These are phyloP conservation scores for Synchytrium microbalum DNA, from an alignment of 371 early-diverging fungal species.

Conservation along the genomic window DNA sequence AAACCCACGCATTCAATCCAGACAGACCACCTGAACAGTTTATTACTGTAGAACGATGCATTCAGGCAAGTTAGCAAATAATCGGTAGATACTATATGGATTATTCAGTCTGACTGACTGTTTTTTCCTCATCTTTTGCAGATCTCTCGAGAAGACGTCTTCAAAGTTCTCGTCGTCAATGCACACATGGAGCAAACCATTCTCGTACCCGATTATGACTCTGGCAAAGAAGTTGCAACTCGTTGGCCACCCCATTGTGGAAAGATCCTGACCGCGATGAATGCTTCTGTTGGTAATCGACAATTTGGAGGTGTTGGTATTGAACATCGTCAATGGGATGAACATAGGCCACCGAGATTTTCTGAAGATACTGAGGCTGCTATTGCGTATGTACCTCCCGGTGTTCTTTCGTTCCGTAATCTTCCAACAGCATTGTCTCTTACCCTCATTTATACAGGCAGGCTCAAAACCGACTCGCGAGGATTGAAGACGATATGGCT, in stretches of 20 bases:
- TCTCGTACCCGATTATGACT: background rate
- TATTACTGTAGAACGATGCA: no score
- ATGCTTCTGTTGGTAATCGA: slow-evolving; percentile 4
- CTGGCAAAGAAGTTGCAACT: background rate
- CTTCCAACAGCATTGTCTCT: no score
- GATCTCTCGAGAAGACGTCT: background rate
- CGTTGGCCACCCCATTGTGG: background rate
- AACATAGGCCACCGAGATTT: slow-evolving; percentile 40
- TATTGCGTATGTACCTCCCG: slow-evolving; percentile 34
- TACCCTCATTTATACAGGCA: no score
- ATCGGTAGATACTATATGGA: no score
- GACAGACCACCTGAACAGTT: no score
- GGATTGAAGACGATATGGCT: background rate
- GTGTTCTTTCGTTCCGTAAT: no score
- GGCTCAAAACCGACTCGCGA: background rate
- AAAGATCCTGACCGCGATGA: slow-evolving; percentile 1
- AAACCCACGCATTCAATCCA: no score
- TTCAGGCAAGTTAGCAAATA: no score
- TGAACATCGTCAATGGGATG: background rate
- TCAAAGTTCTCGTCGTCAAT: background rate
- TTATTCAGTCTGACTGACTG: no score
- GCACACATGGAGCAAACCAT: background rate
- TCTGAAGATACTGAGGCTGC: slow-evolving; percentile 34
- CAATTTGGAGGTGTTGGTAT: background rate
- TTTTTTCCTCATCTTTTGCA: no score